These are phyloP conservation scores for Tolypocladium pustulatum DNA, from an alignment of 2,329 filamentous ascomycete genomes.

Conservation along the genomic window DNA sequence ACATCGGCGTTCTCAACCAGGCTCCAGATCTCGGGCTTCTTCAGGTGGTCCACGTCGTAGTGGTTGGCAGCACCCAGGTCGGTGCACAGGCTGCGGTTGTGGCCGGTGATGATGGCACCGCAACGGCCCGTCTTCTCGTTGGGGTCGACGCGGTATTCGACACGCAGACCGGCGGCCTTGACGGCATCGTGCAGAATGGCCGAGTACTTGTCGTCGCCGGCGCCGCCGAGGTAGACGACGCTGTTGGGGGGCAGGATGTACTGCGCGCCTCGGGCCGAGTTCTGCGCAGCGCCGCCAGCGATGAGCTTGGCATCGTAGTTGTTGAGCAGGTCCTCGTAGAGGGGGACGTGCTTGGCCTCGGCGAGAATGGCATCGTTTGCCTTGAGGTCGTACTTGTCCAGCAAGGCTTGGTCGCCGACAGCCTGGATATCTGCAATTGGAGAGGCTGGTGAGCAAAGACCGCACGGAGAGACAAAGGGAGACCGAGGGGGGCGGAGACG, in stretches of 20 bases:
- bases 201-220: slow-evolving; percentile 92
- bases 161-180: slow-evolving; percentile 76
- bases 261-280: slow-evolving; percentile 91
- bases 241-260: slow-evolving; percentile 88
- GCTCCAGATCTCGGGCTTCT: slow-evolving; percentile 83
- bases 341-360: slow-evolving; percentile 75
- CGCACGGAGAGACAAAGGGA: neutral
- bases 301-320: slow-evolving; percentile 92
- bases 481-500: neutral
- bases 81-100: slow-evolving; percentile 90
- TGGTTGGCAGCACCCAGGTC: slow-evolving; percentile 94
- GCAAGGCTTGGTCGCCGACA: slow-evolving; percentile 67
- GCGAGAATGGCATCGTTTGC: slow-evolving; percentile 96
- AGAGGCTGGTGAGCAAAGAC: neutral
- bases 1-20: slow-evolving; percentile 79
- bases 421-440: slow-evolving; percentile 72
- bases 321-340: slow-evolving; percentile 90
- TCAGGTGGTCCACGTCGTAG: slow-evolving; percentile 90
- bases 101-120: slow-evolving; percentile 91
- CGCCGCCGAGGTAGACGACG: slow-evolving; percentile 86
- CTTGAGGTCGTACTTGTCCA: slow-evolving; percentile 90
- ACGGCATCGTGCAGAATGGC: slow-evolving; percentile 80
- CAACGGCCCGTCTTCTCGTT: slow-evolving; percentile 81
- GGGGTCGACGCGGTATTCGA: slow-evolving; percentile 89
- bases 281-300: slow-evolving; percentile 92